Evolutionary conservation across 2,329 filamentous ascomycete genomes (phyloP).

Genomic region (Raffaelea deltoideospora): DNA sequence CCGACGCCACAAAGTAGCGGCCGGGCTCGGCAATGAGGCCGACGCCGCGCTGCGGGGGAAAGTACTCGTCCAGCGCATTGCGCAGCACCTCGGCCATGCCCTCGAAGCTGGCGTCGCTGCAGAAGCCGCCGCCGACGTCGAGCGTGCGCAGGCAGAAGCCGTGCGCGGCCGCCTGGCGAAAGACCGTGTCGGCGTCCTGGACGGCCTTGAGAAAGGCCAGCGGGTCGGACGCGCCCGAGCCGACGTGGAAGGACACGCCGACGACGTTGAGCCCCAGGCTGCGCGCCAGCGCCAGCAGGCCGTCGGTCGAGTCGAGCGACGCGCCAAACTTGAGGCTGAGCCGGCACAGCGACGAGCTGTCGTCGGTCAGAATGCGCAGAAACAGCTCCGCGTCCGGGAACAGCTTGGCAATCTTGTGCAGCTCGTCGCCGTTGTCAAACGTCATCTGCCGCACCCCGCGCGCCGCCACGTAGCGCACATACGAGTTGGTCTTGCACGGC

Average conservation of each 20-base stretch:
- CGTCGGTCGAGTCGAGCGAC: constrained; percentile 63
- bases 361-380: constrained; percentile 89
- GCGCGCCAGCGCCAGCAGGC: constrained; percentile 66
- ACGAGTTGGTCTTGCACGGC: constrained; percentile 98
- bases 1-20: constrained; percentile 85
- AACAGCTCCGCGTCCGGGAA: constrained; percentile 83
- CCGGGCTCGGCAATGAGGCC: constrained; percentile 92
- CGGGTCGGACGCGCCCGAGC: constrained; percentile 91
- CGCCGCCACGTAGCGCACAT: constrained; percentile 76
- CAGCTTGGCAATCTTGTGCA: constrained; percentile 92
- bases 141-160: constrained; percentile 76
- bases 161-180: constrained; percentile 63
- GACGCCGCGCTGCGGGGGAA: constrained; percentile 56
- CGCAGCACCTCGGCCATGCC: constrained; percentile 71
- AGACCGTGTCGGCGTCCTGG: constrained; percentile 73
- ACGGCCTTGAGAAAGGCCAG: constrained; percentile 82
- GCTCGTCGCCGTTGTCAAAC: constrained; percentile 95
- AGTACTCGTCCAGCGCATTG: constrained; percentile 70
- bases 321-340: constrained; percentile 97
- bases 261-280: constrained; percentile 78
- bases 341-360: constrained; percentile 85
- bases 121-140: constrained; percentile 90
- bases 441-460: constrained; percentile 94
- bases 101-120: constrained; percentile 70
- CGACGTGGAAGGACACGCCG: constrained; percentile 95